Evolutionary conservation across 495 filamentous ascomycete genomes (phyloP).

Genomic region (Penicillium simplicissimum): DNA sequence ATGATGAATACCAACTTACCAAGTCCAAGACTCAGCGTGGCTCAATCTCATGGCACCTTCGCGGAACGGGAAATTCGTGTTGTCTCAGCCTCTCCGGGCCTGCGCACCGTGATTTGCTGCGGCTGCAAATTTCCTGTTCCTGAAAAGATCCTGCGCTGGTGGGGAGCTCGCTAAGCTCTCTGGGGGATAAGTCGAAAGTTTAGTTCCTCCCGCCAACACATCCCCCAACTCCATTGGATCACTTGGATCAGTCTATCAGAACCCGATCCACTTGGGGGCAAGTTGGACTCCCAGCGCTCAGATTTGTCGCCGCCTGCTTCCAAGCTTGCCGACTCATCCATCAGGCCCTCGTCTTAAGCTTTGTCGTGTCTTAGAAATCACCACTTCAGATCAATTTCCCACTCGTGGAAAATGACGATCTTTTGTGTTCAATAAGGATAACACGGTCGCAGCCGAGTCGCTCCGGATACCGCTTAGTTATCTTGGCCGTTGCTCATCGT

Average conservation of each 20-base stretch:
- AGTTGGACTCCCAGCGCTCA: neutral
- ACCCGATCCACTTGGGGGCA: neutral
- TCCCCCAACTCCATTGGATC: neutral
- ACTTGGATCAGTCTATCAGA: too few species aligned
- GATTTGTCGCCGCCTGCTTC: neutral
- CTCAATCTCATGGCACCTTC: too few species aligned
- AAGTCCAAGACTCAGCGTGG: neutral
- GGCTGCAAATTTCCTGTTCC: slow-evolving; percentile 28
- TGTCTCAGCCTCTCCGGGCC: slow-evolving; percentile 30
- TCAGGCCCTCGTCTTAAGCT: neutral
- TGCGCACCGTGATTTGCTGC: slow-evolving; percentile 11
- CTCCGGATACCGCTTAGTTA: neutral
- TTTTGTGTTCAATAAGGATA: neutral
- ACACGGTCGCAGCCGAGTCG: neutral
- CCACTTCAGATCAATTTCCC: neutral
- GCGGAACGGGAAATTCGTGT: slow-evolving; percentile 17
- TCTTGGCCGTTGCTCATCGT: neutral
- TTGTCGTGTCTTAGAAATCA: neutral
- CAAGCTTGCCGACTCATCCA: neutral
- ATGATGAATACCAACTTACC: neutral
- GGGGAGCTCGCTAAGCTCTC: neutral
- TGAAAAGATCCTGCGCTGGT: slow-evolving; percentile 9
- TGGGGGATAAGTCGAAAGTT: neutral
- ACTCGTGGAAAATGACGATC: neutral
- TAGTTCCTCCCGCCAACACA: neutral